phyloP scores from a whole-genome alignment of 305 asterid species.

The Fraxinus albicans region DNA sequence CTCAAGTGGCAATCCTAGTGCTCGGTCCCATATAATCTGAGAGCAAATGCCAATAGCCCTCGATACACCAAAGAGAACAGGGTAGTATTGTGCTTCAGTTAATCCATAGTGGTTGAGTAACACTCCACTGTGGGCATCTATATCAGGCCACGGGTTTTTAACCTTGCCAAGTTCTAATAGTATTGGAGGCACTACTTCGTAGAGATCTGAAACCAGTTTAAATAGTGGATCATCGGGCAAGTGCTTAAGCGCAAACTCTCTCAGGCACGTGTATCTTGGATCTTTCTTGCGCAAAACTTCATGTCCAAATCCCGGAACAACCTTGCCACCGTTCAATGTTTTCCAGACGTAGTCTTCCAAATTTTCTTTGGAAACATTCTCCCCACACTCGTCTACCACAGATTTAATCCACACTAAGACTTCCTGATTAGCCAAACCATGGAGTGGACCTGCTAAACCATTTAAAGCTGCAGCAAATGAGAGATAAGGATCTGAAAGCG shows the following conservation, averaged over 20 bases:
- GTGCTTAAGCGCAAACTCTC: background rate
- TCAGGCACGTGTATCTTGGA: background rate
- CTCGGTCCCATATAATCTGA: conserved; percentile 86
- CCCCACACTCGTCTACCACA: conserved; percentile 85
- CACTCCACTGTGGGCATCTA: conserved; percentile 96
- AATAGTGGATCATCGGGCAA: conserved; percentile 3
- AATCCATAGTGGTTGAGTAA: conserved; percentile 82
- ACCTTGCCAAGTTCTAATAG: background rate
- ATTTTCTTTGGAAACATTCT: conserved; percentile 74
- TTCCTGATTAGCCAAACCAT: conserved; percentile 93
- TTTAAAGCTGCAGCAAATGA: conserved; percentile 89
- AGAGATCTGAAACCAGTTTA: background rate
- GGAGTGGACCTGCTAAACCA: conserved; percentile 93
- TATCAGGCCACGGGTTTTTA: conserved; percentile 97
- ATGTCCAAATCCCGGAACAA: background rate
- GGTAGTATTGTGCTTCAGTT: conserved; percentile 91
- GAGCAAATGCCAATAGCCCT: conserved; percentile 89
- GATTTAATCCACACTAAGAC: conserved; percentile 92
- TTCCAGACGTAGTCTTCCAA: conserved; percentile 80
- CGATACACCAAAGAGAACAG: conserved; percentile 94
- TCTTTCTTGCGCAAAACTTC: background rate
- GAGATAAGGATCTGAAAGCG: conserved; percentile 91
- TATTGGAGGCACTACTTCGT: conserved; percentile 2
- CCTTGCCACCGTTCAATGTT: conserved; percentile 77
- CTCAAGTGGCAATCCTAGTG: conserved; percentile 62